Base-by-base conservation (phyloP, 768 basidiomycete genomes). In the Podaxis sp. region DNA sequence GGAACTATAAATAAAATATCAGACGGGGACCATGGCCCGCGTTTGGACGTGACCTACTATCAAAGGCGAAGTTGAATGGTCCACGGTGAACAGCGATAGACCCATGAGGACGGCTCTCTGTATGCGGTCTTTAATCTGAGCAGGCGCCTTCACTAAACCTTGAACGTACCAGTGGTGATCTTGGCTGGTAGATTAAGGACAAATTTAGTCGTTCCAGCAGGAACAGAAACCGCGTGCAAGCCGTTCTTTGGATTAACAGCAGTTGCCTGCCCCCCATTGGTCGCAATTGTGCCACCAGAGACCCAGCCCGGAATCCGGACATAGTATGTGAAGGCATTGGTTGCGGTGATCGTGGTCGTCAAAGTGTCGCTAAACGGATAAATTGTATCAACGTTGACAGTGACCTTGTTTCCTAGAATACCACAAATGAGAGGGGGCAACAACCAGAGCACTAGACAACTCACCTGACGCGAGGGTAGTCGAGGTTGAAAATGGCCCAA, bases 71-170 rank as follows among this genome's bases (percentile, higher is more conserved):
- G 69, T 85, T 77, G 48, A 85, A 68, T 11, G 83, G 81, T 15
- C 83, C 84, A 7, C 83, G 80, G 52, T 85, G 83, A 15, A 86
- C 75, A 8, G 83, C 83, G 54, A 84, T 74, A 7, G 82, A 82
- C 7, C 79, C 78, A 65, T 84, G 79, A n/a, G 83, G 82, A 19
- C 84, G 77, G 30, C 67, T 75, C 69, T 86, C 83, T 84, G 65
- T 39, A 48, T 46, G 8, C 4, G 17, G 60, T 26, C 48, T 36
- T 38, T 42, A 46, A 64, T 39, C 26, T 57, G 4, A 13, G 24
- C 11, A 51, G 48, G 9, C 28, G 11, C 36, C 30, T n/a, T 11
- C 15, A 28, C 0, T 26, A 24, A 9, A 33, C 30, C 6, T 11
- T 28, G 22, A 33, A 55, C 66, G 6, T 59, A 81, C 82, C 83